phyloP scores from a whole-genome alignment of 2,329 filamentous ascomycete genomes.

The Cladosporium sp. region DNA sequence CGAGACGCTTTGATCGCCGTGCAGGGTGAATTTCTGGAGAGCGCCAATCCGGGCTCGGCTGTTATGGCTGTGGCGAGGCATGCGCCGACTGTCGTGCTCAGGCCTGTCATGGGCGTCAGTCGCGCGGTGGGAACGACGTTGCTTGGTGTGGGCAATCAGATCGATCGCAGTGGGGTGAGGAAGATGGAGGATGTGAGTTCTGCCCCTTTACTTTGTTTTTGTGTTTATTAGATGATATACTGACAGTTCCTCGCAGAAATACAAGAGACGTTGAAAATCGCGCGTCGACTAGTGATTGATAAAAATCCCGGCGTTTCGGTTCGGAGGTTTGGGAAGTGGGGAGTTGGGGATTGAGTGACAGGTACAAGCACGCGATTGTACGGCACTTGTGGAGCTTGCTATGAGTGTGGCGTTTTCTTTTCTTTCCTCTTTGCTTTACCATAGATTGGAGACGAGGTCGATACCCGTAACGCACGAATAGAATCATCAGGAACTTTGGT shows the following conservation, averaged over 20 bases:
- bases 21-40: conserved; percentile 86
- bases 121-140: conserved; percentile 86
- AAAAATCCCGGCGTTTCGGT: no score
- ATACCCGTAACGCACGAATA: no score
- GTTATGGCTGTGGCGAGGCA: conserved; percentile 73
- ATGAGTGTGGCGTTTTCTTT: no score
- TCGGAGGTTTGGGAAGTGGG: no score
- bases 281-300: no score
- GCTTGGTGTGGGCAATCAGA: conserved; percentile 84
- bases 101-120: conserved; percentile 84
- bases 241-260: conserved; percentile 28
- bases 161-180: conserved; percentile 78
- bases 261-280: conserved; percentile 28
- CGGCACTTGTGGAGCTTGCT: no score
- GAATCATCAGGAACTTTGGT: no score
- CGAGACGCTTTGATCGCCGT: conserved; percentile 92
- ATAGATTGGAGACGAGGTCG: no score
- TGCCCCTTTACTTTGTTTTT: conserved; percentile 10
- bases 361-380: no score
- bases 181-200: conserved; percentile 82
- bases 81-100: conserved; percentile 88
- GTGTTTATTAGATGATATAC: conserved; percentile 3
- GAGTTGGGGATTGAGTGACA: no score
- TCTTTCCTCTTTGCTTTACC: no score
- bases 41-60: conserved; percentile 72